phyloP scores from a whole-genome alignment of 768 basidiomycete genomes.

The Mycena rebaudengoi region DNA sequence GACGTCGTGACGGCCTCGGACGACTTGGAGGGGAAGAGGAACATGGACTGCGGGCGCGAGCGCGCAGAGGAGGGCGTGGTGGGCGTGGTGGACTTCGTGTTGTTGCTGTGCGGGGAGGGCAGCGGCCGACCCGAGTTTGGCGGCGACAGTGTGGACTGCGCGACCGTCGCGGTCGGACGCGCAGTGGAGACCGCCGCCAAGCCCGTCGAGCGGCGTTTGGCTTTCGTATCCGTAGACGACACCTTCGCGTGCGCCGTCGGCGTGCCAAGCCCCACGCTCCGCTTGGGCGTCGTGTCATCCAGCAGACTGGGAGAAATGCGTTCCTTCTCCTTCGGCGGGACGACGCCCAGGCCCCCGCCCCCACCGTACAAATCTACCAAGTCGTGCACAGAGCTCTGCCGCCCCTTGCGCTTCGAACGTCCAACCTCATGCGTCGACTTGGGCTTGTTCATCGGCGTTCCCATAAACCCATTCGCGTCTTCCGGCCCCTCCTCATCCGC shows the following conservation, averaged over 20 bases:
- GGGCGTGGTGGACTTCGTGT: conserved; percentile 31
- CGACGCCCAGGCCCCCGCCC: conserved; percentile 37
- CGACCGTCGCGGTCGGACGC: conserved; percentile 1
- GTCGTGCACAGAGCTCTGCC: conserved; percentile 88
- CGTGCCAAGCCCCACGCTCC: conserved; percentile 2
- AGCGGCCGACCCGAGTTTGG: conserved; percentile 24
- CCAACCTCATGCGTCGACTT: conserved; percentile 34
- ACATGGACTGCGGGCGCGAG: conserved; percentile 84
- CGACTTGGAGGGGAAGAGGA: conserved; percentile 69
- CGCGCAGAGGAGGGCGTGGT: conserved; percentile 49
- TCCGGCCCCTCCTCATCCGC: conserved; percentile 69
- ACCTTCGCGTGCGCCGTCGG: conserved; percentile 26
- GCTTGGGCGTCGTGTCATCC: conserved; percentile 25
- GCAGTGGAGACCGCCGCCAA: conserved; percentile 17
- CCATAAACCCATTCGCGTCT: conserved; percentile 43
- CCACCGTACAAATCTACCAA: conserved; percentile 84
- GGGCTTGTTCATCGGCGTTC: conserved; percentile 29
- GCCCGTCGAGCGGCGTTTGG: conserved; percentile 24
- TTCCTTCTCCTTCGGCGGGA: conserved; percentile 52
- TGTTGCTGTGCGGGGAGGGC: conserved; percentile 20
- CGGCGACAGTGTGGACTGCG: conserved; percentile 28
- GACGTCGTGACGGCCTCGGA: conserved; percentile 46
- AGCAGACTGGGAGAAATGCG: conserved; percentile 31
- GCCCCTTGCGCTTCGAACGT: conserved; percentile 53
- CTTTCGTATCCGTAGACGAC: conserved; percentile 19